A percentile compares a stretch with the other conserved stretches of the same genome.
Conservation (phyloP, 179 eudicot genomes). For the Corrigiola litoralis region DNA sequence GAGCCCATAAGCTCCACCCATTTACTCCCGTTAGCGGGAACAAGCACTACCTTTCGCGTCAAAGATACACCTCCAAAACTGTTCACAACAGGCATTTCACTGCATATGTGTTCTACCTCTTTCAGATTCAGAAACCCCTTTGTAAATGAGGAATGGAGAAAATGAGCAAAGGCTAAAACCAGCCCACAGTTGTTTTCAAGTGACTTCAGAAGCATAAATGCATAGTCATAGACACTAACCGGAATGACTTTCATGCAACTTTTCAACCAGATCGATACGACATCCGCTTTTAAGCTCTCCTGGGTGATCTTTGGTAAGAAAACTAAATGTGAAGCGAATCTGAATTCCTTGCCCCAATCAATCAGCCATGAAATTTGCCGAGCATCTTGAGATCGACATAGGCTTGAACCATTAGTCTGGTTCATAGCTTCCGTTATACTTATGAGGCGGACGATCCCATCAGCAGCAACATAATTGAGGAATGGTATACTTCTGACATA, state of each 20-base stretch:
- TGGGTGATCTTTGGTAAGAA: constrained; percentile 45
- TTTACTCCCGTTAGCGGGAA: constrained; percentile 56
- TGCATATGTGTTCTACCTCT: constrained; percentile 25
- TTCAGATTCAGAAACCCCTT: constrained; percentile 15
- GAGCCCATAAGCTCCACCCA: constrained; percentile 57
- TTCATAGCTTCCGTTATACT: constrained; percentile 24
- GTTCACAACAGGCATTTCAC: constrained; percentile 47
- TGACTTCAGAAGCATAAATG: constrained; percentile 11
- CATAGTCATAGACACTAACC: constrained; percentile 30
- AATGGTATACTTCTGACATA: constrained; percentile 36
- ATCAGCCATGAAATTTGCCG: constrained; percentile 46
- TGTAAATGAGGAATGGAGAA: constrained; percentile 38
- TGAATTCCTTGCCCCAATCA: constrained; percentile 52
- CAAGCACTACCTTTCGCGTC: constrained; percentile 33
- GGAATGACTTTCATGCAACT: constrained; percentile 20
- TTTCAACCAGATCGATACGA: constrained; percentile 39
- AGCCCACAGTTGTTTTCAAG: constrained; percentile 18
- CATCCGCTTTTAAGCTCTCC: constrained; percentile 19
- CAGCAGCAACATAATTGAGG: constrained; percentile 42
- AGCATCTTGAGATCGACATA: constrained; percentile 25
- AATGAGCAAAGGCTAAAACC: constrained; percentile 42
- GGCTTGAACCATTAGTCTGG: not conserved
- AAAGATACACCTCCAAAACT: constrained; percentile 31
- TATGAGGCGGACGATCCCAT: constrained; percentile 29
- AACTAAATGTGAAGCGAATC: constrained; percentile 11